These are phyloP conservation scores for Paxillus involutus DNA, from an alignment of 768 basidiomycete genomes.

Conservation along the genomic window DNA sequence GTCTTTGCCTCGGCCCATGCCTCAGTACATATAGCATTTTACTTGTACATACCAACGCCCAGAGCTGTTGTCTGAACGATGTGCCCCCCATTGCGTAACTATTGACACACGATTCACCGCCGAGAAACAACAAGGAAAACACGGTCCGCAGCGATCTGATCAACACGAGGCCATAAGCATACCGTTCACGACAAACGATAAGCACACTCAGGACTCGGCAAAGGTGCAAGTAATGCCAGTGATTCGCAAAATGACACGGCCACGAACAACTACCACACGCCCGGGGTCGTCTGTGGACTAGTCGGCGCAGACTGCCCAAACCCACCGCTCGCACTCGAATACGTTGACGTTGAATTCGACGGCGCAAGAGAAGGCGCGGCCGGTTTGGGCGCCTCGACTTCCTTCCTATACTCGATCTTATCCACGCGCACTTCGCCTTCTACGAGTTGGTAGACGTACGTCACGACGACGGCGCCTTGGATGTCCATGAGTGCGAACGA, in stretches of 20 bases:
- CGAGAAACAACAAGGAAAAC: neutral
- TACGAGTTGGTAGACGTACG: slow-evolving; percentile 94
- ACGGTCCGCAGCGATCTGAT: neutral
- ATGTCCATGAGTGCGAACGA: slow-evolving; percentile 98
- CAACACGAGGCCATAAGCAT: neutral
- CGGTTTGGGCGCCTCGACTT: slow-evolving; percentile 41
- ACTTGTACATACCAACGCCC: too few relatives aligned
- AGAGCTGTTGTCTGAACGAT: too few relatives aligned
- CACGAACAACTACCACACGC: slow-evolving; percentile 23
- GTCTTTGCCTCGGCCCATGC: too few relatives aligned
- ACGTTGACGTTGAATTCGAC: slow-evolving; percentile 30
- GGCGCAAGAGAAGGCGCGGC: slow-evolving; percentile 20
- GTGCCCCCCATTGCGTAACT: too few relatives aligned
- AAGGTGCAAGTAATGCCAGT: neutral
- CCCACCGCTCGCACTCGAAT: slow-evolving; percentile 27
- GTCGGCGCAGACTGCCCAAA: slow-evolving; percentile 19
- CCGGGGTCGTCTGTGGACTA: slow-evolving; percentile 27
- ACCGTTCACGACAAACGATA: neutral
- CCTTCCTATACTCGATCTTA: slow-evolving; percentile 83
- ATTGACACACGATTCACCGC: neutral
- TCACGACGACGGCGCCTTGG: slow-evolving; percentile 95
- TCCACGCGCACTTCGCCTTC: slow-evolving; percentile 93
- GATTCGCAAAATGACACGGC: neutral
- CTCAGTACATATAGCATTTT: too few relatives aligned
- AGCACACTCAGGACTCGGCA: neutral